Base-by-base conservation (phyloP, 495 filamentous ascomycete genomes). In the Pyronema domesticum region DNA sequence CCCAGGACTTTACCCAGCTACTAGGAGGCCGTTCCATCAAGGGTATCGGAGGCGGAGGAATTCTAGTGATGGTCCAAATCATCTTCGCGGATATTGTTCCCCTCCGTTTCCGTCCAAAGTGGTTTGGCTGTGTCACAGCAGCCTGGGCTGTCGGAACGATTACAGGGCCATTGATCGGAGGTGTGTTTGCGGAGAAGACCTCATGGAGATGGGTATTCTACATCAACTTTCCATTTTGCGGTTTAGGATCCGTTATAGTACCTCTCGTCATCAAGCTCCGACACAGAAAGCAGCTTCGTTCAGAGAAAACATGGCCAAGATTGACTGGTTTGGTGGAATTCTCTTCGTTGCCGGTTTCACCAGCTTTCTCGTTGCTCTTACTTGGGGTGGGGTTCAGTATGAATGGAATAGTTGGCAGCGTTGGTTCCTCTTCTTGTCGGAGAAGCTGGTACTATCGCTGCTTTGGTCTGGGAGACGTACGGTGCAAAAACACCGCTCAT, bases 91-190 rank as follows among this genome's bases (percentile, higher is more conserved):
- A 86, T 57, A 65, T 83, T 3, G 75, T 53, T 10, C 76, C 76
- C 6, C 65, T 80, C 8, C 55, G 70, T 0, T 62, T 71, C 48
- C 68, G 76, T 46, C 73, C 73, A 4, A 69, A 70, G 45, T 76
- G 65, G 61, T 67, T 72, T 60, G 66, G 67, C 44, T 51, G 70
- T 30, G 44, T 73, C 37, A 63, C 60, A 19, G 55, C 57, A 35
- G 78, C 78, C 72, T 80, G 79, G 79, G 74, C 76, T 37, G 48
- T 86, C 15, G 83, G 82, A 1, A 78, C 75, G 0, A 80, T 84
- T 0, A 70, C 71, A 1, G 82, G 83, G 1, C 83, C 83, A 3
- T 67, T 86, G 37, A 68, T 86, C 9, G 83, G 80, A 35, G 82
- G 81, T 17, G 79, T 72, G 0, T 83, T 86, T 55, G 71, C 81